Evolutionary conservation across 257 asterid species (phyloP), one percentile per base, ranked within the genome.

Genomic region (Scutellaria minor): DNA sequence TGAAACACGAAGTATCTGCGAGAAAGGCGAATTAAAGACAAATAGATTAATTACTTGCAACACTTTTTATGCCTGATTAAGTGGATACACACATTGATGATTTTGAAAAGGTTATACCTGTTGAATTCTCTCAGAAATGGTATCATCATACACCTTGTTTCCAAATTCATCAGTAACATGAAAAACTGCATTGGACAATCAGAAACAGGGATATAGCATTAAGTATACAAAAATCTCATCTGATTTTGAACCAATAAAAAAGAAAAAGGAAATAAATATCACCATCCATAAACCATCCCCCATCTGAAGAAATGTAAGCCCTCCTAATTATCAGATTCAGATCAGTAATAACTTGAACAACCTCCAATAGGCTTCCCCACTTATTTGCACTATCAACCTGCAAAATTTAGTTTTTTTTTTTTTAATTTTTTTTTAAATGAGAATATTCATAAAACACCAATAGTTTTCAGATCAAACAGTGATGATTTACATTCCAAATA

Each of bases 261-360:
- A 7, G n/a, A 46, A 13, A 50, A 68, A 11, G 57, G 27, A 14
- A n/a, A 24, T 8, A 13, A 14, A 9, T 3, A 53, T 83, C 42
- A 93, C 98, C 97, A 86, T 93, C 98, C 97, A 91, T 93, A 73
- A 93, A 93, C 97, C 98, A 93, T 66, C 75, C 97, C 10, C 96
- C 98, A 81, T 93, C 98, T 4, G 97, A 93, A 75, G 96, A 84
- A 82, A 93, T 93, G 83, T 93, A 93, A 68, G 98, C 98, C 77
- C 90, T 85, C 67, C 54, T 86, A 59, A 91, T 82, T 31, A 88
- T 80, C 75, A 91, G 84, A 83, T 88, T 85, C 86, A 91, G 72
- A 87, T 93, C 97, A 78, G 86, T 83, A 69, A 93, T 92, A 82
- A 89, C 98, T 78, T 91, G 96, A 15, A 88, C 95, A 46, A 93